phyloP scores from a whole-genome alignment of 2,329 filamentous ascomycete species.

The Polychaeton citri region DNA sequence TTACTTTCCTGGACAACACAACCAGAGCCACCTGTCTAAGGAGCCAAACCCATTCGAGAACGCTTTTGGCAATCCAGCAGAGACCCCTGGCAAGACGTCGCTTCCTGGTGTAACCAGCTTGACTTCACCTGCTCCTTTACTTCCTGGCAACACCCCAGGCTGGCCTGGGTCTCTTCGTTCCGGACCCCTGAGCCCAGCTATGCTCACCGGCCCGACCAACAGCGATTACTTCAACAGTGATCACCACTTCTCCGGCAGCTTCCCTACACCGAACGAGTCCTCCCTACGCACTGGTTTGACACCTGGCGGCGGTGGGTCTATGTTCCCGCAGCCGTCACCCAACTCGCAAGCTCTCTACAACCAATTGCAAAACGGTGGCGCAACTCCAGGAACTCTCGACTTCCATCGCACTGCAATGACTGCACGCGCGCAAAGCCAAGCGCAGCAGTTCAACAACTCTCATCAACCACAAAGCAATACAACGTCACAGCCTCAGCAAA shows the following conservation, averaged over 20 bases:
- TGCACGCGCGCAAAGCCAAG: conserved; percentile 47
- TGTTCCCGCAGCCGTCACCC: conserved; percentile 87
- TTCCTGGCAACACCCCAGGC: conserved; percentile 60
- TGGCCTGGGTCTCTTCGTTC: conserved; percentile 83
- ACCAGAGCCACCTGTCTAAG: conserved; percentile 43
- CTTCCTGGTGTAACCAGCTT: conserved; percentile 81
- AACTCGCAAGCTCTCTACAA: conserved; percentile 75
- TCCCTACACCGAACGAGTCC: conserved; percentile 93
- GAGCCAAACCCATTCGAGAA: conserved; percentile 97
- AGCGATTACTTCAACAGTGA: conserved; percentile 67
- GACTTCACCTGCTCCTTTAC: conserved; percentile 74
- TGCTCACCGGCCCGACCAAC: conserved; percentile 70
- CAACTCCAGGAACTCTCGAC: conserved; percentile 81
- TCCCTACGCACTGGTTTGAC: conserved; percentile 83
- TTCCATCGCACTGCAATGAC: conserved; percentile 89
- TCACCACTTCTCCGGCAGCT: conserved; percentile 70
- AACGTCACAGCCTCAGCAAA: conserved; percentile 31
- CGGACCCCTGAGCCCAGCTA: conserved; percentile 88
- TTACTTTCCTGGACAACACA: conserved; percentile 36
- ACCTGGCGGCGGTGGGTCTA: conserved; percentile 86
- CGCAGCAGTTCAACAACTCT: conserved; percentile 23
- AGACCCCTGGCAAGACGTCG: conserved; percentile 69
- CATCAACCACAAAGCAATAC: conserved; percentile 18
- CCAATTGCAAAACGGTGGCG: conserved; percentile 63
- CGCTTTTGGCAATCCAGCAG: conserved; percentile 60